Conservation (phyloP, 2,329 filamentous ascomycete species). For the Trichoderma atroviride region DNA sequence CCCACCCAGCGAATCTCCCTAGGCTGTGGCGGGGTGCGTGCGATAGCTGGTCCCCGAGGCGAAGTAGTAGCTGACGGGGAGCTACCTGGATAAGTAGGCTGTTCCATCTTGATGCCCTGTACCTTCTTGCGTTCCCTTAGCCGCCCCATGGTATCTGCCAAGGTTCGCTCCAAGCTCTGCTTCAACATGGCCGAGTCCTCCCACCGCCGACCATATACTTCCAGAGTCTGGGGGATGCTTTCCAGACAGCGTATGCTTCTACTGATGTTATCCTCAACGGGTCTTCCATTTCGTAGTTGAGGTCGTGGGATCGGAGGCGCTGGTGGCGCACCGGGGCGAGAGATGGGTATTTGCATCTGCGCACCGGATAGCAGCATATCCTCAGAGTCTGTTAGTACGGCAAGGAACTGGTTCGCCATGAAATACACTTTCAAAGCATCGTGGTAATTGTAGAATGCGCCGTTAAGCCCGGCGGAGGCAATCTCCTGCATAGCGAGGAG, state of each 20-base stretch:
- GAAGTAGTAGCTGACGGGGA: slow-evolving; percentile 12
- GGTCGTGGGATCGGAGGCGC: slow-evolving; percentile 57
- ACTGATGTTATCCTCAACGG: slow-evolving; percentile 54
- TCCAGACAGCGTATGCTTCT: slow-evolving; percentile 60
- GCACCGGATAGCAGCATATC: slow-evolving; percentile 58
- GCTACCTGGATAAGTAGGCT: slow-evolving; percentile 34
- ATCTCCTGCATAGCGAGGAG: slow-evolving; percentile 73
- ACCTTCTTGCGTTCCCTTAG: slow-evolving; percentile 46
- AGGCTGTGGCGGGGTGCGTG: slow-evolving; percentile 28
- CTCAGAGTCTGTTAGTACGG: slow-evolving; percentile 60
- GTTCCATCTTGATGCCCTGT: slow-evolving; percentile 38
- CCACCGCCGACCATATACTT: slow-evolving; percentile 63
- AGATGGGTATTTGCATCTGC: slow-evolving; percentile 49
- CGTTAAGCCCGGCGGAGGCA: slow-evolving; percentile 59
- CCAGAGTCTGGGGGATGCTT: slow-evolving; percentile 56
- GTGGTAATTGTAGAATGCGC: slow-evolving; percentile 79
- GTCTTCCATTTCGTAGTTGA: slow-evolving; percentile 40
- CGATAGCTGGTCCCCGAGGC: slow-evolving; percentile 7
- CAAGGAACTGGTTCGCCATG: slow-evolving; percentile 65
- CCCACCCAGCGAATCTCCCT: slow-evolving; percentile 30
- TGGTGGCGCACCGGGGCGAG: slow-evolving; percentile 50
- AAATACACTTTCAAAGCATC: slow-evolving; percentile 85
- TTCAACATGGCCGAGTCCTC: slow-evolving; percentile 57
- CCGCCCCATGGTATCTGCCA: slow-evolving; percentile 47
- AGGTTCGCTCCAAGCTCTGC: slow-evolving; percentile 56